phyloP scores from a whole-genome alignment of 169 alveolate species.

The Eimeria falciformis region DNA sequence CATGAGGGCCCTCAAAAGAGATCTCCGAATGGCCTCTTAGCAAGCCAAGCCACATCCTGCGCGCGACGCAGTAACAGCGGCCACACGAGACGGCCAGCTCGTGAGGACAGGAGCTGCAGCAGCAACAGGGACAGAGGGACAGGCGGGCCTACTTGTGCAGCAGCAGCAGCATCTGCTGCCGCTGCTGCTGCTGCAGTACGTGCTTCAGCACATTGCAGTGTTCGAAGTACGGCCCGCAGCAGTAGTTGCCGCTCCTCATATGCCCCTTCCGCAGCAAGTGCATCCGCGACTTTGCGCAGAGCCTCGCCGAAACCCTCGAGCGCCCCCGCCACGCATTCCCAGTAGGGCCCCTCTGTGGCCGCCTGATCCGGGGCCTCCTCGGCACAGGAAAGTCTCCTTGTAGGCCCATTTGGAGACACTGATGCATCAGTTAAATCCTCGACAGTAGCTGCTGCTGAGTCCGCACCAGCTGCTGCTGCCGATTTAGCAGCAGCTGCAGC shows the following conservation, averaged over 20 bases:
- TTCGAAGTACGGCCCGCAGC: conserved; percentile 14
- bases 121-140: conserved; percentile 12
- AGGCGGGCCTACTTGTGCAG: not conserved
- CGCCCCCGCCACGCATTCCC: conserved; percentile 47
- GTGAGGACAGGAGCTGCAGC: conserved; percentile 11
- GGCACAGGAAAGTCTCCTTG: not conserved
- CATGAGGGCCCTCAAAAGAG: not conserved
- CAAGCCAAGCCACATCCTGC: not conserved
- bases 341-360: conserved; percentile 14
- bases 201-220: conserved; percentile 41
- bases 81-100: conserved; percentile 65
- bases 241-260: conserved; percentile 58
- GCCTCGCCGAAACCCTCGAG: conserved; percentile 48
- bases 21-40: too few relatives aligned
- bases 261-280: conserved; percentile 22
- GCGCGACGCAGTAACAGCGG: conserved; percentile 61
- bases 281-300: not conserved
- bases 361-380: not conserved
- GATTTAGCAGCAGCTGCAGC: not conserved
- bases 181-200: conserved; percentile 45
- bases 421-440: not conserved
- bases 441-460: not conserved
- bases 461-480: conserved; percentile 10
- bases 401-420: not conserved
- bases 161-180: conserved; percentile 34